Base-by-base conservation (phyloP, 1,139 yeast genomes). In the Candida anutae region DNA sequence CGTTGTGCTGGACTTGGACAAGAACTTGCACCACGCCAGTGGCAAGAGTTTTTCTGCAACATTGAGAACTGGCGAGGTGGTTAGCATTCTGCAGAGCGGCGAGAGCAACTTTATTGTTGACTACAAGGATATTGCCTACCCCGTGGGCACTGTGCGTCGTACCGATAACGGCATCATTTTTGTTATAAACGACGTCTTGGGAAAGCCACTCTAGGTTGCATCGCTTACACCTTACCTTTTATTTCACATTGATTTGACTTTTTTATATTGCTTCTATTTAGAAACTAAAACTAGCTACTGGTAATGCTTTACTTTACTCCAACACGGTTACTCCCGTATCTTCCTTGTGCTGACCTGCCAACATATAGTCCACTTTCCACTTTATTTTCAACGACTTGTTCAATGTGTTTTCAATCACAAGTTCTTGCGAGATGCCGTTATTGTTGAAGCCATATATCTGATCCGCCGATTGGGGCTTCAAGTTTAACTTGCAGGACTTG, bases 401-500 rank as follows among this genome's bases (percentile, higher is more conserved):
- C 3, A 48, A 40, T 4, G 74, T 68, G 42, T 76, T 73, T 28
- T 69, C 75, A 35, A 88, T 67, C n/a, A 53, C 49, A 33, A 79
- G 69, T 16, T 55, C 60, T 51, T 84, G 94, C 4, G 64, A 59
- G 13, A 84, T 63, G 5, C 79, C 80, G 31, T 70, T 66, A 20
- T 54, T 57, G 26, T 67, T 60, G 30, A 62, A 64, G 2, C 80
- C 71, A 30, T 62, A 59, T 12, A 87, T 46, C 10, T 53, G 42
- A 31, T 71, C 75, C 23, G 75, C 69, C 6, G 85, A 68, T 45
- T 85, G 94, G 1, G 94, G 78, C 32, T 72, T 65, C 55, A 88
- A 68, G 27, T 62, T 64, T 39, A 88, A 64, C 33, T 67, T 69
- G 46, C 82, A 74, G 14, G 70, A 51, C 48, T 81, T 83, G 27